A percentile compares a stretch with the other conserved stretches of the same genome.
Evolutionary conservation across 2,329 filamentous ascomycete species (phyloP).

Genomic region (Claviceps maximensis): DNA sequence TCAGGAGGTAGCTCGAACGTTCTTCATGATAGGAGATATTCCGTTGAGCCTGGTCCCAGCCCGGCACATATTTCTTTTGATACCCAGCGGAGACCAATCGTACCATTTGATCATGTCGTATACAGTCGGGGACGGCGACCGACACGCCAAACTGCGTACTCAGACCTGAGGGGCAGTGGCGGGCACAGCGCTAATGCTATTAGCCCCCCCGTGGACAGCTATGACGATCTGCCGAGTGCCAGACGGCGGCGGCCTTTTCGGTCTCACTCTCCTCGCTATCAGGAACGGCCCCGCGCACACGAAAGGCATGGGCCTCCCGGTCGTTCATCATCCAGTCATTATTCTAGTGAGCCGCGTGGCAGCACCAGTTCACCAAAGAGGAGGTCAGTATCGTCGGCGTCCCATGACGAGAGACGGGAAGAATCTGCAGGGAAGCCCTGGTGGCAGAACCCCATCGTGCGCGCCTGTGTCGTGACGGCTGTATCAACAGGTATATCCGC

Average conservation of each 20-base stretch:
- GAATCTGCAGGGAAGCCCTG: constrained; percentile 10
- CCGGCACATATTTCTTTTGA: neutral
- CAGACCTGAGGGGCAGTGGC: neutral
- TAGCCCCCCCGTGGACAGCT: neutral
- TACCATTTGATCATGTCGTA: neutral
- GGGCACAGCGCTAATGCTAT: neutral
- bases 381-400: neutral
- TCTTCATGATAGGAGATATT: neutral
- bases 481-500: constrained; percentile 34
- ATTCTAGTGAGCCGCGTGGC: neutral
- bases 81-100: neutral
- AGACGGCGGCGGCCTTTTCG: neutral
- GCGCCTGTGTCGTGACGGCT: constrained; percentile 31
- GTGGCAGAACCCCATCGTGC: constrained; percentile 25
- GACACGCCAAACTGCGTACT: neutral
- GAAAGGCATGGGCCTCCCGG: neutral
- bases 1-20: neutral
- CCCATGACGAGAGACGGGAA: neutral
- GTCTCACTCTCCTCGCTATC: constrained; percentile 3
- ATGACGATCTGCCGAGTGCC: neutral
- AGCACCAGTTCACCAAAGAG: neutral
- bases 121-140: neutral
- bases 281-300: neutral
- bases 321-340: neutral
- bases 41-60: neutral